phyloP scores from a whole-genome alignment of 345 rosid genomes.

The Citrus mangshanensis region DNA sequence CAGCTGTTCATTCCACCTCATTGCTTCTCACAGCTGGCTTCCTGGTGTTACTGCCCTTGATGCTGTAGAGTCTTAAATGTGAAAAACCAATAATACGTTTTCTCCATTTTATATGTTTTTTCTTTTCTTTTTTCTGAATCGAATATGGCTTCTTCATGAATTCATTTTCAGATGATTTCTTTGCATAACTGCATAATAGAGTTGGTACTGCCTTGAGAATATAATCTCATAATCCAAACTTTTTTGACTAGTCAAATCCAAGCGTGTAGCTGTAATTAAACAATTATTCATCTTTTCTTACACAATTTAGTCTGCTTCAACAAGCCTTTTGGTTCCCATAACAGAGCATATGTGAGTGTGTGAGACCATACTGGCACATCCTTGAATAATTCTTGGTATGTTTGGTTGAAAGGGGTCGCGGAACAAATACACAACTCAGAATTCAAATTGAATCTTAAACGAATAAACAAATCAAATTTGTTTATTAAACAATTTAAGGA shows the following conservation, averaged over 20 bases:
- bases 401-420: background rate
- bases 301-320: background rate
- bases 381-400: background rate
- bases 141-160: background rate
- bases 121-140: background rate
- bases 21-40: constrained; percentile 23
- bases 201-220: background rate
- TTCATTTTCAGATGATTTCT: background rate
- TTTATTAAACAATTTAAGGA: too few relatives aligned
- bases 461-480: too few relatives aligned
- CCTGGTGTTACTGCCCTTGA: constrained; percentile 17
- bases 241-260: background rate
- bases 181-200: background rate
- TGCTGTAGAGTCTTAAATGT: constrained; percentile 8
- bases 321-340: background rate
- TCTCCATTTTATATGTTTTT: background rate
- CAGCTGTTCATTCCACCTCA: constrained; percentile 5
- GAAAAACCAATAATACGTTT: background rate
- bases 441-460: too few relatives aligned
- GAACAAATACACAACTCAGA: too few relatives aligned
- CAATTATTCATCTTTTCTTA: background rate
- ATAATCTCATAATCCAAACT: background rate
- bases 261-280: background rate
- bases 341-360: background rate
- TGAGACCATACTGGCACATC: background rate